A percentile compares a stretch with the other conserved stretches of the same genome.
phyloP scores from a whole-genome alignment of 2,329 filamentous ascomycete species.

The Pyricularia grisea region DNA sequence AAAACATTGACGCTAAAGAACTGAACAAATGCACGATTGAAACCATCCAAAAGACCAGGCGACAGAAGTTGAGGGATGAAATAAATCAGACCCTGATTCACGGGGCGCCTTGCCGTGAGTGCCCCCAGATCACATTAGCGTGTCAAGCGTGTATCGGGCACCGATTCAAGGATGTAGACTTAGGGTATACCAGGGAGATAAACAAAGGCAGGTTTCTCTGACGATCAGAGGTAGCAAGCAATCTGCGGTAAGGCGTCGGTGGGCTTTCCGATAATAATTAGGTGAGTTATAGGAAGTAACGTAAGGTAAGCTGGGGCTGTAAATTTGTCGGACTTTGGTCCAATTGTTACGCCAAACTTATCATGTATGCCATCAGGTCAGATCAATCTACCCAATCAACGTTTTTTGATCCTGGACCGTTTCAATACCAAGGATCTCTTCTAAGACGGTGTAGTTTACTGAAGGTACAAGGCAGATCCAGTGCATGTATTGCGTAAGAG shows the following conservation, averaged over 20 bases:
- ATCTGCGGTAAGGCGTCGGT: not conserved
- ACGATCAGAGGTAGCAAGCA: not conserved
- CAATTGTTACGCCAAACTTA: not conserved
- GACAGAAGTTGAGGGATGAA: not conserved
- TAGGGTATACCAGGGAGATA: no score
- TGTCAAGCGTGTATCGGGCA: not conserved
- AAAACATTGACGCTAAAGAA: not conserved
- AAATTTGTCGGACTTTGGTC: not conserved
- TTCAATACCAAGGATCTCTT: not conserved
- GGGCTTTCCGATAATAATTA: not conserved
- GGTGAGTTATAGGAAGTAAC: not conserved
- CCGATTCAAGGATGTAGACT: not conserved
- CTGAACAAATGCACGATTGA: not conserved
- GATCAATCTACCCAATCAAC: not conserved
- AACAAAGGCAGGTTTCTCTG: no score
- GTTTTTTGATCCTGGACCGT: not conserved
- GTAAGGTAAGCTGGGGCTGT: conserved; percentile 4
- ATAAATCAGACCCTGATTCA: not conserved
- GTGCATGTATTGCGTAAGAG: no score
- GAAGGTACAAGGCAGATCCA: not conserved
- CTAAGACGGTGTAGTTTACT: not conserved
- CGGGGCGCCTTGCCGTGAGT: not conserved
- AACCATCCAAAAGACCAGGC: not conserved
- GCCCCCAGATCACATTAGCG: not conserved
- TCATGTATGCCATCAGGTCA: not conserved